phyloP scores from a whole-genome alignment of 306 rosid species.

The Parietaria judaica region DNA sequence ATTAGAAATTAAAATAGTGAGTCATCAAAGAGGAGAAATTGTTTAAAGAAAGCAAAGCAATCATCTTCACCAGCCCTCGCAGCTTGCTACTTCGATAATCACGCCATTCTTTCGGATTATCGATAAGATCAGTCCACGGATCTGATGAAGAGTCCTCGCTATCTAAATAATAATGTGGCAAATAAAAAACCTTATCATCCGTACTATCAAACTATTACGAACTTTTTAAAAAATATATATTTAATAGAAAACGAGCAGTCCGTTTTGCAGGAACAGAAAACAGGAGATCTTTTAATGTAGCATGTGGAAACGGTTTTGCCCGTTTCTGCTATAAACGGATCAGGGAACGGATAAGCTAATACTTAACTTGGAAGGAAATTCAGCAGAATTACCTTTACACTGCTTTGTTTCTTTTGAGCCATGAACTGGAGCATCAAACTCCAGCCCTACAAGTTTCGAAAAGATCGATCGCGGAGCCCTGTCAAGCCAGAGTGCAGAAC shows the following conservation, averaged over 20 bases:
- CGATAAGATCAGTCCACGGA: conserved; percentile 50
- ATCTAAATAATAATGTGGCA: conserved; percentile 18
- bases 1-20: neutral
- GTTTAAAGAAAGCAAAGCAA: conserved; percentile 11
- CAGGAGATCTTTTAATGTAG: no score
- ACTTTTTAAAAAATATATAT: no score
- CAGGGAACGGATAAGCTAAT: neutral
- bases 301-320: no score
- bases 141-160: conserved; percentile 3
- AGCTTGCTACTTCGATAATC: conserved; percentile 47
- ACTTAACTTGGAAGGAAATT: neutral
- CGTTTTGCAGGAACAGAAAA: no score
- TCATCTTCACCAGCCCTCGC: conserved; percentile 34
- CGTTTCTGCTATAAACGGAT: no score
- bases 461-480: conserved; percentile 31
- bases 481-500: conserved; percentile 41
- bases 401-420: conserved; percentile 12
- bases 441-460: conserved; percentile 35
- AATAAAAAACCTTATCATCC: neutral
- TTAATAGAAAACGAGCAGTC: no score
- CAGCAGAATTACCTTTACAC: conserved; percentile 14
- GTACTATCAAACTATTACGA: neutral
- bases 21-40: conserved; percentile 6
- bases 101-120: conserved; percentile 49
- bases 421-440: conserved; percentile 27